Evolutionary conservation across 495 filamentous ascomycete species (phyloP).

Genomic region (Endocarpon pusillum): DNA sequence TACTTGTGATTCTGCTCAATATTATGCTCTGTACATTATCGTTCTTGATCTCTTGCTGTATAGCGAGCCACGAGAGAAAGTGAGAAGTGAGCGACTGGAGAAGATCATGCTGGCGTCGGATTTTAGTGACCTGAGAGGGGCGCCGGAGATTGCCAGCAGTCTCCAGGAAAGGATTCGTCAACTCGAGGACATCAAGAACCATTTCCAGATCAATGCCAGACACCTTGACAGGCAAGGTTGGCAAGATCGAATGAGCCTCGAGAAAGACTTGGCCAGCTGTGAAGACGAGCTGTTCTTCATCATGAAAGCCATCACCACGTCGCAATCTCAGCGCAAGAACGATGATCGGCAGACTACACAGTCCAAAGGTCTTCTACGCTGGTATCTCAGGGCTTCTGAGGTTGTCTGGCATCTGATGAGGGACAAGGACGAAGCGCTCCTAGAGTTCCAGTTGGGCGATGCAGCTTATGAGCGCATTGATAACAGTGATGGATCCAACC

Average conservation of each 20-base stretch:
- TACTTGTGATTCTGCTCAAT: slow-evolving; percentile 88
- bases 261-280: slow-evolving; percentile 71
- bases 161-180: slow-evolving; percentile 85
- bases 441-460: slow-evolving; percentile 80
- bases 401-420: slow-evolving; percentile 93
- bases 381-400: slow-evolving; percentile 78
- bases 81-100: slow-evolving; percentile 77
- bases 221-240: slow-evolving; percentile 80
- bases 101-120: slow-evolving; percentile 99
- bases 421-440: slow-evolving; percentile 70
- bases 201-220: slow-evolving; percentile 84
- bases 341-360: slow-evolving; percentile 50
- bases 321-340: slow-evolving; percentile 71
- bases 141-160: slow-evolving; percentile 81
- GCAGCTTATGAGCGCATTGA: slow-evolving; percentile 86
- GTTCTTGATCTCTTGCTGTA: slow-evolving; percentile 88
- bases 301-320: slow-evolving; percentile 98
- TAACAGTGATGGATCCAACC: slow-evolving; percentile 90
- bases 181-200: slow-evolving; percentile 88
- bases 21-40: slow-evolving; percentile 95
- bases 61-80: slow-evolving; percentile 89
- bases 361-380: slow-evolving; percentile 63
- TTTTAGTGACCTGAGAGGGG: slow-evolving; percentile 89
- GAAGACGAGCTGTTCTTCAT: slow-evolving; percentile 99
- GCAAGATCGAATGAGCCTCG: slow-evolving; percentile 71